These are phyloP conservation scores for Thielaviopsis populi DNA, from an alignment of 2,329 filamentous ascomycete genomes.

Conservation along the genomic window DNA sequence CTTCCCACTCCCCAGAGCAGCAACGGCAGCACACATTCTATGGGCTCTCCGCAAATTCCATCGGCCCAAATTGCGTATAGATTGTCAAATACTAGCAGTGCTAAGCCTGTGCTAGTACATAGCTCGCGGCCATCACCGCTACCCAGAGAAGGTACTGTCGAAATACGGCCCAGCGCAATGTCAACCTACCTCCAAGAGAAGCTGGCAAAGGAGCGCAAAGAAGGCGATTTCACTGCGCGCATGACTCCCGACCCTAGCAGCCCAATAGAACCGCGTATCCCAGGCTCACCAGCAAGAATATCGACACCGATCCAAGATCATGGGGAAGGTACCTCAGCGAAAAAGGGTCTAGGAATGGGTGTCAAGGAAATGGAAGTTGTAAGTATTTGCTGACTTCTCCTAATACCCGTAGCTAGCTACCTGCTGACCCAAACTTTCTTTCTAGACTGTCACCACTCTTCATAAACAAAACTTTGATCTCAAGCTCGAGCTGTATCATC, in stretches of 20 bases:
- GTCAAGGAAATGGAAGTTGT: conserved; percentile 55
- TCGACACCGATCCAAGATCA: conserved; percentile 12
- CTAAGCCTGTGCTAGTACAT: conserved; percentile 24
- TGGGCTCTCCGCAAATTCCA: conserved; percentile 25
- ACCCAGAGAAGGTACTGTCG: conserved; percentile 29
- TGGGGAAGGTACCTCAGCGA: conserved; percentile 27
- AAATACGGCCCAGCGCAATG: conserved; percentile 28
- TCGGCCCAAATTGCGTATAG: conserved; percentile 25
- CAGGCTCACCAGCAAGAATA: conserved; percentile 12
- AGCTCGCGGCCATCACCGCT: conserved; percentile 29
- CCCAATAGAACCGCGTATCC: conserved; percentile 10
- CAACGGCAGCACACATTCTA: conserved; percentile 29
- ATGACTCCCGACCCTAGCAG: conserved; percentile 12
- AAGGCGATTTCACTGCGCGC: conserved; percentile 18
- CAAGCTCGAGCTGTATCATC: conserved; percentile 57
- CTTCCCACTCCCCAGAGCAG: conserved; percentile 27
- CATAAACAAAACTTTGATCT: conserved; percentile 67
- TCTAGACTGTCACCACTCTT: conserved; percentile 47
- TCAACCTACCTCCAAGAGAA: conserved; percentile 42
- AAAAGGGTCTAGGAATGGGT: conserved; percentile 37
- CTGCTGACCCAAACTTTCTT: conserved; percentile 11
- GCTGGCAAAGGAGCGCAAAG: conserved; percentile 31
- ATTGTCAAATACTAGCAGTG: conserved; percentile 28
- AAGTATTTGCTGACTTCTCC: conserved; percentile 19
- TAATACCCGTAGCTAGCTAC: conserved; percentile 8